These are phyloP conservation scores for Pittosporum tobira DNA, from an alignment of 129 eudicot species.

Conservation along the genomic window DNA sequence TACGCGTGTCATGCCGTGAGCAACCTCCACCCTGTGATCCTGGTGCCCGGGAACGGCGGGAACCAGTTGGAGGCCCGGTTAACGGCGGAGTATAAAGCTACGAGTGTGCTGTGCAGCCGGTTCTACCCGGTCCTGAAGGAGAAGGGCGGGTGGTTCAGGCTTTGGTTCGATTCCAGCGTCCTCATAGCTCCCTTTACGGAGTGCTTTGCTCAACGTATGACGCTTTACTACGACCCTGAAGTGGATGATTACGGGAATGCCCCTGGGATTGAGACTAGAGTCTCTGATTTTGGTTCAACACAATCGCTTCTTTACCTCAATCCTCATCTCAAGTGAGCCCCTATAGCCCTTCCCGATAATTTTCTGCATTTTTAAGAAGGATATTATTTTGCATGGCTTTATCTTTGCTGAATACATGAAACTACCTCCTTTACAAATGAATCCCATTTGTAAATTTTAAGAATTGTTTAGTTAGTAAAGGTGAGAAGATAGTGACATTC, in stretches of 20 bases:
- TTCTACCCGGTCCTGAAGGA: conserved; percentile 26
- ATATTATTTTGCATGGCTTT: too few species aligned
- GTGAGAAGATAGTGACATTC: background rate
- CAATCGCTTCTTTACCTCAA: conserved; percentile 61
- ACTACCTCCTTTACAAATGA: too few species aligned
- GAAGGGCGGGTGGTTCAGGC: conserved; percentile 75
- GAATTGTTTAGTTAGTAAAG: too few species aligned
- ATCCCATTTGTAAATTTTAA: too few species aligned
- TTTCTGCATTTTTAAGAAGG: background rate
- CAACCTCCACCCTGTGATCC: conserved; percentile 48
- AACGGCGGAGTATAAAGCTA: conserved; percentile 41
- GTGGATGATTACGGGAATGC: conserved; percentile 73
- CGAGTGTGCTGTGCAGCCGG: conserved; percentile 52
- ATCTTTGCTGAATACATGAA: too few species aligned
- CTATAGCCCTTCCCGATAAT: background rate
- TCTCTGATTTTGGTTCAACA: conserved; percentile 44
- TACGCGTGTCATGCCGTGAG: conserved; percentile 20
- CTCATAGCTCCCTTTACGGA: conserved; percentile 58
- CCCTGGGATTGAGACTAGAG: conserved; percentile 81
- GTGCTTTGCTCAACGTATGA: conserved; percentile 60
- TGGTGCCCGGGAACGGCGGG: conserved; percentile 83
- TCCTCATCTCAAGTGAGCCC: conserved; percentile 49
- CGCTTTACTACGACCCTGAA: conserved; percentile 36
- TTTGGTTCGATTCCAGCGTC: conserved; percentile 72
- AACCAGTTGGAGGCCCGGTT: conserved; percentile 86